Conservation (phyloP, 2,329 filamentous ascomycete genomes). For the Chaetomium sp. region DNA sequence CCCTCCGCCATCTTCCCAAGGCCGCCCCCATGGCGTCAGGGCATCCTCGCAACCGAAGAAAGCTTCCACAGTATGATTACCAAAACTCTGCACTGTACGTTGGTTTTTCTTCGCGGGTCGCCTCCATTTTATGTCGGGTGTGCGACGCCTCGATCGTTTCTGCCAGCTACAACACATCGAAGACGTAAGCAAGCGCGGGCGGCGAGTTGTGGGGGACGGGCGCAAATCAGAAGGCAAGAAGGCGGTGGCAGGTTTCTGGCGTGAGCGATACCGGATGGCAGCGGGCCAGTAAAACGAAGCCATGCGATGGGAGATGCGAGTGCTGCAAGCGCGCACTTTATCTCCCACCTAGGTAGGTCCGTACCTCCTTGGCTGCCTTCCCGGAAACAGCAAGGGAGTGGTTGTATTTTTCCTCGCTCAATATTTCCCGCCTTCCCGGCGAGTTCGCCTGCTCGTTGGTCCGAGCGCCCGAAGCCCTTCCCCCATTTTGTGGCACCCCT, state of each 20-base stretch:
- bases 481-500: slow-evolving; percentile 19
- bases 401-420: slow-evolving; percentile 5
- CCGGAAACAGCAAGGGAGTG: slow-evolving; percentile 8
- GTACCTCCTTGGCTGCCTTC: background rate
- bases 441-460: slow-evolving; percentile 11
- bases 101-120: background rate
- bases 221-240: background rate
- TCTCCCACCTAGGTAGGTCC: slow-evolving; percentile 5
- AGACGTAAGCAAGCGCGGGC: background rate
- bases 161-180: background rate
- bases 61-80: background rate
- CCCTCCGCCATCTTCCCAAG: background rate
- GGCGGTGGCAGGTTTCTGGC: background rate
- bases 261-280: slow-evolving; percentile 15
- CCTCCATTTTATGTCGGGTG: background rate
- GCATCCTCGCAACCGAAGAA: background rate
- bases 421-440: slow-evolving; percentile 8
- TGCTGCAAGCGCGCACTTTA: slow-evolving; percentile 7
- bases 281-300: slow-evolving; percentile 1
- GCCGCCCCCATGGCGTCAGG: slow-evolving; percentile 6
- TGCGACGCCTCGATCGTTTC: background rate
- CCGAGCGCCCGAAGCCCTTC: slow-evolving; percentile 16
- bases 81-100: background rate
- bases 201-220: background rate
- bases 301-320: background rate